A percentile compares a stretch with the other conserved stretches of the same genome.
Evolutionary conservation across 139 green algal genomes (phyloP).

Genomic region (Chlorella sorokiniana): DNA sequence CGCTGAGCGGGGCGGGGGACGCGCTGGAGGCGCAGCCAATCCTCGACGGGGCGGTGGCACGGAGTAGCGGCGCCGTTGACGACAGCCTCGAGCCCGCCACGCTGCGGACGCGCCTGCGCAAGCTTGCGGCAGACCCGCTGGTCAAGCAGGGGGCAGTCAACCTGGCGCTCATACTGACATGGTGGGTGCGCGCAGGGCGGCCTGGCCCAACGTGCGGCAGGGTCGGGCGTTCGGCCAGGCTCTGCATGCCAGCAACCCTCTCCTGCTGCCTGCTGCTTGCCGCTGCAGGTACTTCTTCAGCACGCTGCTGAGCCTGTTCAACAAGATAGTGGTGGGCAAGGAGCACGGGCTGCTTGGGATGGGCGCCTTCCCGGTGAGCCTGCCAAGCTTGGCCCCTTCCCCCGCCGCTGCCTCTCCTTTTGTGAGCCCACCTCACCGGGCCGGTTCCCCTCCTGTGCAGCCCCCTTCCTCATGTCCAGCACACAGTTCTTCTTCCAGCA

Average conservation of each 20-base stretch:
- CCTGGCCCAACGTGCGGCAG: background rate
- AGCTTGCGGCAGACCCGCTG: background rate
- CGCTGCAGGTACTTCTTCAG: slow-evolving; percentile 79
- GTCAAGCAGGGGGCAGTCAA: slow-evolving; percentile 22
- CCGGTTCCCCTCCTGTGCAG: slow-evolving; percentile 32
- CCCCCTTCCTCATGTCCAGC: slow-evolving; percentile 65
- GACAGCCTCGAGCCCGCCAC: background rate
- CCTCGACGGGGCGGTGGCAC: background rate
- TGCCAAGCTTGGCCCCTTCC: background rate
- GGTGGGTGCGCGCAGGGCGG: background rate
- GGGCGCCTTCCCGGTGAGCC: slow-evolving; percentile 74
- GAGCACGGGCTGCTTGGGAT: slow-evolving; percentile 70
- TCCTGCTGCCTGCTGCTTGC: background rate
- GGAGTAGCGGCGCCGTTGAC: background rate
- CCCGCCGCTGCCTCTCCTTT: background rate
- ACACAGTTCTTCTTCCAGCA: slow-evolving; percentile 82
- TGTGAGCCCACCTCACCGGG: too few species aligned
- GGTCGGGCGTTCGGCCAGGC: background rate
- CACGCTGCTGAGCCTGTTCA: slow-evolving; percentile 77
- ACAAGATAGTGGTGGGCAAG: slow-evolving; percentile 74
- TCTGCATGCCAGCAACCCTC: background rate
- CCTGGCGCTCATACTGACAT: slow-evolving; percentile 31
- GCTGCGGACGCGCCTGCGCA: background rate
- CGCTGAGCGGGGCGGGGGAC: background rate
- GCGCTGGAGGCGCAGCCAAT: slow-evolving; percentile 34